A percentile compares a stretch with the other conserved stretches of the same genome.
Evolutionary conservation across 352 stramenopile species (phyloP).

Genomic region (Pythium coloratum): DNA sequence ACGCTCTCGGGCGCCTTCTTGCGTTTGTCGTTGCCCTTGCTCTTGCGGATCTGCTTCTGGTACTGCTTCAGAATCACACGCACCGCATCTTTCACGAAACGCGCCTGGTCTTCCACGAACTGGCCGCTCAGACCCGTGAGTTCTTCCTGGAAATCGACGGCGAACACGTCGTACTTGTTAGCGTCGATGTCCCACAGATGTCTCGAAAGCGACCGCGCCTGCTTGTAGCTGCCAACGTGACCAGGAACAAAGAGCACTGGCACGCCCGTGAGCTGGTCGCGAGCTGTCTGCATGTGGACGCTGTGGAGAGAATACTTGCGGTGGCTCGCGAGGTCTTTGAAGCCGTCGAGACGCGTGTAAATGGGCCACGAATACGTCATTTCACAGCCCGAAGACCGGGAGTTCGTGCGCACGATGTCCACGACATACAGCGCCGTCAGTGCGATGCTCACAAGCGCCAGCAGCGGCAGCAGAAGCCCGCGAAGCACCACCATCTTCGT

Average conservation of each 20-base stretch:
- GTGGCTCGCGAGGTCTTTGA: conserved; percentile 33
- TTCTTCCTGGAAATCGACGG: conserved; percentile 76
- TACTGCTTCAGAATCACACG: conserved; percentile 73
- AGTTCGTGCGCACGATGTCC: conserved; percentile 41
- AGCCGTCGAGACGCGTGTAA: conserved; percentile 60
- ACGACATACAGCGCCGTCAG: conserved; percentile 38
- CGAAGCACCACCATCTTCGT: conserved; percentile 21
- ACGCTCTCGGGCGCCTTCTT: conserved; percentile 49
- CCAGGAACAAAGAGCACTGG: conserved; percentile 84
- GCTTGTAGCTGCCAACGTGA: conserved; percentile 84
- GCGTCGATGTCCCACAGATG: conserved; percentile 65
- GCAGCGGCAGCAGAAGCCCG: conserved; percentile 46
- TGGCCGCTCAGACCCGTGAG: conserved; percentile 67
- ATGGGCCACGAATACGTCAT: conserved; percentile 89
- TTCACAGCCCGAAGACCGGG: conserved; percentile 49
- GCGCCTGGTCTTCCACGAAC: conserved; percentile 69
- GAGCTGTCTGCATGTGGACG: conserved; percentile 66
- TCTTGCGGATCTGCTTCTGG: conserved; percentile 48
- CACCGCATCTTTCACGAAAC: conserved; percentile 74
- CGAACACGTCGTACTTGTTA: conserved; percentile 75
- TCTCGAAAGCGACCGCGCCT: conserved; percentile 74
- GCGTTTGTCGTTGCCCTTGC: conserved; percentile 17
- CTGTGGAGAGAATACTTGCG: conserved; percentile 67
- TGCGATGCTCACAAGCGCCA: conserved; percentile 43
- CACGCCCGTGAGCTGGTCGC: conserved; percentile 50